Evolutionary conservation across 1,284 basidiomycete species (phyloP), one percentile per base, ranked within the genome.

Genomic region (Thelephora terrestris): DNA sequence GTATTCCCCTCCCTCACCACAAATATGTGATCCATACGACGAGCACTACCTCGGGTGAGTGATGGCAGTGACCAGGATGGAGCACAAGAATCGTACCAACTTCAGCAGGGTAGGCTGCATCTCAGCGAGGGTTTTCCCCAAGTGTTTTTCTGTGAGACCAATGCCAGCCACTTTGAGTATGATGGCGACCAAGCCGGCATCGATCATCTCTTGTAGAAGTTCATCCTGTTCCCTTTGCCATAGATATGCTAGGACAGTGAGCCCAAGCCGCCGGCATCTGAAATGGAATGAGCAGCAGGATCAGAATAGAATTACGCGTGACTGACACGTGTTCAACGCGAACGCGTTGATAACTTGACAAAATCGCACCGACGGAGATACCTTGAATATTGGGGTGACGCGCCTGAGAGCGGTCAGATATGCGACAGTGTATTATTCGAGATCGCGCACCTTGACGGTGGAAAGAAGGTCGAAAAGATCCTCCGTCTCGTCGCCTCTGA

Each of bases 1-100:
- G 63, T 98, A 99, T 69, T 99, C 96, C 2, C 96, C 96, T 2
- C 96, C 96, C 68, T 99, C 96, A 4, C 96, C 96, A 53, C 94
- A 97, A 1, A 96, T 78, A 64, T 99, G 96, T 0, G 89, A 84
- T 0, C 93, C 93, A 59, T 95, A 99, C 39, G 80, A 67, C 4
- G 68, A 59, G 62, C 94, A 87, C 88, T 93, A 55, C 20, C n/a
- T 14, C 25, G 3, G 9, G 38, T n/a, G 27, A 16, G 35, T 32
- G 42, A 51, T n/a, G 34, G 43, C 38, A 18, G 50, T 52, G 36
- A 50, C 20, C 21, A 17, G 32, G 42, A 42, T 7, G 45, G 17
- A 47, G 7, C 7, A 45, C 12, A 17, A 37, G 4, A 46, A 14
- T 61, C 76, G 57, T 52, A 91, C 91, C 54, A 99, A 72, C 52